Base-by-base conservation (phyloP, 129 eudicot species). In the Erigeron canadensis region DNA sequence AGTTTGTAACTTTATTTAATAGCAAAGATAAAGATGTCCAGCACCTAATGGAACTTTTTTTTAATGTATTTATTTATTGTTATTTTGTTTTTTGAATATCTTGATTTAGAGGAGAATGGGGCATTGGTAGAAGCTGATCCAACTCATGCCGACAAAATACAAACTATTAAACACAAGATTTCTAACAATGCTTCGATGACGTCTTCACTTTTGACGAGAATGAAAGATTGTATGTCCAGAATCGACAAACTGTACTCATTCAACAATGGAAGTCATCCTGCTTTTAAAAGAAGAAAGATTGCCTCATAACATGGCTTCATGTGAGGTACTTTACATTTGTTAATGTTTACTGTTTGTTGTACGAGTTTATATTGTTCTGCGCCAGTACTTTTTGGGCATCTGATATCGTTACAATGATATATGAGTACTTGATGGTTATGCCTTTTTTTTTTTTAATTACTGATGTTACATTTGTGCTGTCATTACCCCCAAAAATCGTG, bases 161-260 rank as follows among this genome's bases (percentile, higher is more conserved):
- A 47, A 70, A 68, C 51, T 63, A 87, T 89, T 71, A 85, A 87
- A 66, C 82, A 84, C 48, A 92, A 87, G 86, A 83, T 89, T 69
- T 83, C 83, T 8, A 79, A 75, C 63, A 93, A 87, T 65, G 77
- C 83, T 21, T 67, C 82, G 47, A 68, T 86, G 15, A 81, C 87
- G 83, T 84, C 92, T 22, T 45, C 73, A 22, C 80, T 84, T 56
- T 75, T 93, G 80, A 84, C 82, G 78, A 80, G 92, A 76, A 75
- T 87, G 88, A 79, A 81, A 69, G 95, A 89, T 43, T 87, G 86
- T 70, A 85, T 84, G 73, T 74, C 83, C 42, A 83, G 84, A 78
- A 89, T 87, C n/a, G 90, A 93, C 56, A 80, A 83, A 56, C 84
- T 87, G 63, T 82, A 80, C 8, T 85, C 95, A 2, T 71, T 63